Base-by-base conservation (phyloP, 1,284 basidiomycete species). In the Austroboletus novae-zelandiae region DNA sequence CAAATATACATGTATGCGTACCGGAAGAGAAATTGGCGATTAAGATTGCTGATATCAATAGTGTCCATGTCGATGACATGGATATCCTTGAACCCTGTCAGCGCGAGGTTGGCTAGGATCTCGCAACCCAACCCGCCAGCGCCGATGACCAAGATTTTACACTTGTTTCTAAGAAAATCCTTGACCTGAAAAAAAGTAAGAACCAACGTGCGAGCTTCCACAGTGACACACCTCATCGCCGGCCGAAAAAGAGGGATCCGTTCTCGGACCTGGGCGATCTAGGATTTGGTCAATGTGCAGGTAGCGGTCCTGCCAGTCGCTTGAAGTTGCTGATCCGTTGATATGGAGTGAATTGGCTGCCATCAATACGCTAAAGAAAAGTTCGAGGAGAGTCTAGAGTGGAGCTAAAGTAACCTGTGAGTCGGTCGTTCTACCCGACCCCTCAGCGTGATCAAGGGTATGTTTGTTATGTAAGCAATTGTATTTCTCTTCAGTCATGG, bases 41-140 rank as follows among this genome's bases (percentile, higher is more conserved):
- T 99, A 59, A 99, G 78, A 66, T 99, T 99, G 63, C 94, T 97
- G 62, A 99, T 92, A 70, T 99, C 97, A 68, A 99, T 99, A 5
- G 96, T 98, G 75, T 99, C 97, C 96, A 99, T 99, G 76, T 99
- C 97, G 67, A 99, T 99, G 59, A 99, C 94, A 75, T 99, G 93
- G 56, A 99, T 97, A 65, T 99, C 89, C 67, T 89, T 90, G 81
- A 99, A 99, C 18, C 97, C 97, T 47, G 91, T 88, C 57, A 98
- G 73, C 23, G 94, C 94, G 44, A 97, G 81, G 71, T 97, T 95
- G 56, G 93, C 89, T 34, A 97, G 78, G 61, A 97, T 96, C 76
- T 97, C 94, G 72, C 94, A 98, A 29, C 94, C 94, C 41, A 98
- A 74, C 45, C 94, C 94, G 40, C 94, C 95, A 27, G 94, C 95